Percentiles rank a stretch among this genome's conserved stretches.
These are phyloP conservation scores for Microascus cirrosus DNA, from an alignment of 2,329 filamentous ascomycete genomes.

Conservation along the genomic window DNA sequence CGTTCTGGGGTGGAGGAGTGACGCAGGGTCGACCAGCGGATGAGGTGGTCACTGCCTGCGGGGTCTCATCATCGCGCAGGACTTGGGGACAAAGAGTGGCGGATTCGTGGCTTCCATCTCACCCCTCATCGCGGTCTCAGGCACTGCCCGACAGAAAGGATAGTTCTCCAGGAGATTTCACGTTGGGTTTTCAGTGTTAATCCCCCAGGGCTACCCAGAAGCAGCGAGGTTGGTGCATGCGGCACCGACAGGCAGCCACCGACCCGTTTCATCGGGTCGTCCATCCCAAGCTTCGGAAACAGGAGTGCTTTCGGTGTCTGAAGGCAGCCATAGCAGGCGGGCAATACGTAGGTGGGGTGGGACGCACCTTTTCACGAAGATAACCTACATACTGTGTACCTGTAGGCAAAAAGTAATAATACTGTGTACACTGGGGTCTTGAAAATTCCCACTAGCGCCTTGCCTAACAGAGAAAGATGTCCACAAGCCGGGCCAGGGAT, in stretches of 20 bases:
- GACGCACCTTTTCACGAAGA: not conserved
- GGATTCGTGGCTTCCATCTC: too few species aligned
- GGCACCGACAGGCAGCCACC: not conserved
- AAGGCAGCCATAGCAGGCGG: not conserved
- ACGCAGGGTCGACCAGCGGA: not conserved
- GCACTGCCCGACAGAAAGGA: too few species aligned
- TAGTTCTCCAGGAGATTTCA: too few species aligned
- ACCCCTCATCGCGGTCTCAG: too few species aligned
- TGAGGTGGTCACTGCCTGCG: not conserved
- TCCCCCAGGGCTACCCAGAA: too few species aligned
- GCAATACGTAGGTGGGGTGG: not conserved
- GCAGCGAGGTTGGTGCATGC: not conserved
- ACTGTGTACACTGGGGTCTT: not conserved
- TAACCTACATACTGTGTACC: not conserved
- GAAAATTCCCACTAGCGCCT: not conserved
- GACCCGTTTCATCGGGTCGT: not conserved
- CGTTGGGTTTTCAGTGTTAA: too few species aligned
- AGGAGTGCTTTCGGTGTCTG: not conserved
- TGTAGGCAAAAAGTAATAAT: not conserved
- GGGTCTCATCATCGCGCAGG: too few species aligned
- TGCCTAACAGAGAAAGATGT: not conserved
- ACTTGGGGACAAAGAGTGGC: too few species aligned
- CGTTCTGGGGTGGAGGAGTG: not conserved
- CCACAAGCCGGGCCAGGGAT: not conserved
- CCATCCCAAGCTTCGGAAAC: not conserved